phyloP scores from a whole-genome alignment of 768 basidiomycete species.

The Lenzites betulinus region DNA sequence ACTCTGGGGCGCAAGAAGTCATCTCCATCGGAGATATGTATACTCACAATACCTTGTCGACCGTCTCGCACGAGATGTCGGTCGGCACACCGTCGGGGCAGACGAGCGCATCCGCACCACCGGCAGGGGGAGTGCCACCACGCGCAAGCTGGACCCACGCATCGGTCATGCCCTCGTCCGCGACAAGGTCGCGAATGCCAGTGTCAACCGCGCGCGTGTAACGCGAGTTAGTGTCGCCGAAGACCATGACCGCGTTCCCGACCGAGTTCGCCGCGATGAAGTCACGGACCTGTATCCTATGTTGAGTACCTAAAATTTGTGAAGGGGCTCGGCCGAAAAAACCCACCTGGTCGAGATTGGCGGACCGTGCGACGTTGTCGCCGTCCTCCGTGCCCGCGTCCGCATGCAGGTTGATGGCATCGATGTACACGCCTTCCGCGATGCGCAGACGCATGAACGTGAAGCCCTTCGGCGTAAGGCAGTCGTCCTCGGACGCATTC shows the following conservation, averaged over 20 bases:
- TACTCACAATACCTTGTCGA: constrained; percentile 11
- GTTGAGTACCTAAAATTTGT: background rate
- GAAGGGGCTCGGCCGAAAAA: background rate
- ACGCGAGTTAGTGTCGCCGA: constrained; percentile 13
- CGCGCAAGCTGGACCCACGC: constrained; percentile 10
- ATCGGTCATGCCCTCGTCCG: constrained; percentile 4
- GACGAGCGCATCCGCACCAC: constrained; percentile 1
- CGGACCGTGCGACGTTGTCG: constrained; percentile 8
- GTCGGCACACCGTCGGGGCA: constrained; percentile 3
- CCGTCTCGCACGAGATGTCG: constrained; percentile 10
- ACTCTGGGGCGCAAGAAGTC: background rate
- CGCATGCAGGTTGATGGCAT: constrained; percentile 7
- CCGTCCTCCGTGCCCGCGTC: constrained; percentile 11
- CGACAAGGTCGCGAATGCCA: constrained; percentile 6
- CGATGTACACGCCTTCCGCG: constrained; percentile 3
- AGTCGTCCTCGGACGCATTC: constrained; percentile 4
- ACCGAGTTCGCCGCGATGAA: background rate
- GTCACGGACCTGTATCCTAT: background rate
- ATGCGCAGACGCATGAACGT: constrained; percentile 10
- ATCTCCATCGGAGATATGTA: background rate
- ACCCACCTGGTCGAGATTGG: constrained; percentile 7
- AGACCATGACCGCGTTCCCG: constrained; percentile 7
- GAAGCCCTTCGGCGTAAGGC: constrained; percentile 15
- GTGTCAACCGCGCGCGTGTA: constrained; percentile 10
- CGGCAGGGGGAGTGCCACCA: background rate